phyloP scores from a whole-genome alignment of 768 basidiomycete genomes.

The Pisolithus albus region DNA sequence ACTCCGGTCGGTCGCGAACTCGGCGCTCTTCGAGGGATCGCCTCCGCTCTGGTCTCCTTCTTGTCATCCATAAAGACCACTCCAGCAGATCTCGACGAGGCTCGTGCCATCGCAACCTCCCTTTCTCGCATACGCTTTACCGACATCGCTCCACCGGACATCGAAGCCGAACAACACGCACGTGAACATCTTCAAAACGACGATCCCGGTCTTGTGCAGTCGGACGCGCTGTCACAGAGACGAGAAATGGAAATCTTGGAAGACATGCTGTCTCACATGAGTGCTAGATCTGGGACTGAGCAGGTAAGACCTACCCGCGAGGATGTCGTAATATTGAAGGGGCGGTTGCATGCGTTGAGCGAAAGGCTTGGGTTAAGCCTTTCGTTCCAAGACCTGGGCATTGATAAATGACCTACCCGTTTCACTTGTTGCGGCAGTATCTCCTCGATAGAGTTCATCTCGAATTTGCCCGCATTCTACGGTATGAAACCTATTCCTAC shows the following conservation, averaged over 20 bases:
- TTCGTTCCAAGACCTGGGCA: conserved; percentile 6
- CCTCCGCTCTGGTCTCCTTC: conserved; percentile 56
- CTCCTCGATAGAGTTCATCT: too few species aligned
- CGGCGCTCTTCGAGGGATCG: conserved; percentile 68
- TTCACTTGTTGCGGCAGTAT: too few species aligned
- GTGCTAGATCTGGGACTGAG: conserved; percentile 1
- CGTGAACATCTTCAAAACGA: conserved; percentile 48
- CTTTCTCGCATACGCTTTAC: conserved; percentile 58
- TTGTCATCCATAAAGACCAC: conserved; percentile 31
- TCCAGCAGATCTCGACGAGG: conserved; percentile 30
- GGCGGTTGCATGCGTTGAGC: conserved; percentile 28
- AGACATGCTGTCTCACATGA: conserved; percentile 45
- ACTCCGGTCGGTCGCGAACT: conserved; percentile 71
- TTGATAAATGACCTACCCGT: neutral
- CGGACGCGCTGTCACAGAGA: conserved; percentile 41
- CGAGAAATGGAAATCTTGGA: conserved; percentile 48
- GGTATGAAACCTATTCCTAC: too few species aligned
- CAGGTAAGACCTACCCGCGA: conserved; percentile 30
- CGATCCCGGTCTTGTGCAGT: conserved; percentile 26
- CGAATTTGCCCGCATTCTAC: too few species aligned
- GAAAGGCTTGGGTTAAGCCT: conserved; percentile 27
- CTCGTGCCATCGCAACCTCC: conserved; percentile 46
- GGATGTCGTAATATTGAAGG: conserved; percentile 35
- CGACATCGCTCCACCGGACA: conserved; percentile 68
- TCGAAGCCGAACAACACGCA: conserved; percentile 75